Base-by-base conservation (phyloP, 129 eudicot genomes). In the Chrysanthemum seticuspe region DNA sequence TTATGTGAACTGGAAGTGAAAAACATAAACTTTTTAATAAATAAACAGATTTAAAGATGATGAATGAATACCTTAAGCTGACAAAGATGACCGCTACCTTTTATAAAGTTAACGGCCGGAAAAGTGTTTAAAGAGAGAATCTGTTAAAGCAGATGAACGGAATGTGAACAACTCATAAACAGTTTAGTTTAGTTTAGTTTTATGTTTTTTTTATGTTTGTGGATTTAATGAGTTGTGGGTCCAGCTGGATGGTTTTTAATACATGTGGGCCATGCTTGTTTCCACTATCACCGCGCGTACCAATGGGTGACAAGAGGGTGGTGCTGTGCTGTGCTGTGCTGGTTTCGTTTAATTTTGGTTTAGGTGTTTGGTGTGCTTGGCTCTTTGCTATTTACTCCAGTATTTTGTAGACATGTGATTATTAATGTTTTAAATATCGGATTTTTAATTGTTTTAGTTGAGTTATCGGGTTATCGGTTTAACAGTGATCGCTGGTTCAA, bases 131-230 rank as follows among this genome's bases (percentile, higher is more conserved):
- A 34, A 25, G 51, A 66, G 83, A 25, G 71, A 74, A 62, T 73
- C 67, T 74, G 79, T 21, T 21, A 16, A 45, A 67, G 65, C 82
- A 65, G 79, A 73, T 65, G 55, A 51, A 23, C 14, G 76, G 80
- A 75, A 80, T 75, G 80, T 69, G 80, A 75, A 58, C 79, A 80
- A 68, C 71, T 67, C 76, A 80, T 78, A 50, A 60, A 45, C 67
- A 68, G 83, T 23, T 49, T 50, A 29, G 27, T 18, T 19, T 16
- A 21, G 7, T 64, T 29, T 45, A 23, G 25, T 23, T 23, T 23
- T 15, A 12, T 56, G 54, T 63, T 2, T 16, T 18, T 18, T 74
- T 64, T 62, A 23, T 40, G 21, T 62, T 57, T 23, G 18, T 29
- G 63, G 9, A 40, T 51, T 68, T 5, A 15, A 40, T 49, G 25